A percentile compares a stretch with the other conserved stretches of the same genome.
Conservation (phyloP, 495 filamentous ascomycete genomes). For the Xylaria cubensis region DNA sequence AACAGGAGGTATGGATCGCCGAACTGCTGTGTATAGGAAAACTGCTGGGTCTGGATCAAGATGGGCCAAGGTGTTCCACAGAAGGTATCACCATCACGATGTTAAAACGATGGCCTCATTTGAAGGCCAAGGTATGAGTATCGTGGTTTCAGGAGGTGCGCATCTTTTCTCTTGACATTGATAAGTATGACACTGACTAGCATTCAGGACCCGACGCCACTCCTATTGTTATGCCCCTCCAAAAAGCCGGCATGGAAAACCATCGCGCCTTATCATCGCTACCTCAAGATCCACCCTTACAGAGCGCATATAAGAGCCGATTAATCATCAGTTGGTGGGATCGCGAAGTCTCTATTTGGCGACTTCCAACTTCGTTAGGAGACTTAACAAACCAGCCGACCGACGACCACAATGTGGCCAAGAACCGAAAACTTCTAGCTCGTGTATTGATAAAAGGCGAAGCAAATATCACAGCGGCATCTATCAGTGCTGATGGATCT, state of each 20-base stretch:
- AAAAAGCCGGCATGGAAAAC: constrained; percentile 79
- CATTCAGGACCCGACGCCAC: constrained; percentile 78
- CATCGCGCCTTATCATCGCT: constrained; percentile 79
- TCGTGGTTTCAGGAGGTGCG: constrained; percentile 91
- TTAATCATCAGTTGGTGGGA: constrained; percentile 94
- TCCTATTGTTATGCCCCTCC: constrained; percentile 80
- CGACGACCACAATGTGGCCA: constrained; percentile 42
- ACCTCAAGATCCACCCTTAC: constrained; percentile 75
- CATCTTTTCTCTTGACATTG: constrained; percentile 20
- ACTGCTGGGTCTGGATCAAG: constrained; percentile 63
- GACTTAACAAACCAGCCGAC: constrained; percentile 52
- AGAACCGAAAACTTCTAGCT: constrained; percentile 68
- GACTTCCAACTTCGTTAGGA: constrained; percentile 57
- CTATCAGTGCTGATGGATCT: constrained; percentile 74
- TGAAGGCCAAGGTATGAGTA: constrained; percentile 80
- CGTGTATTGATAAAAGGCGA: constrained; percentile 80
- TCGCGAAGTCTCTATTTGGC: constrained; percentile 85
- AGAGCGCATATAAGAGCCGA: constrained; percentile 71
- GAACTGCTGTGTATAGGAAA: constrained; percentile 79
- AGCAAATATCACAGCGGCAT: constrained; percentile 83
- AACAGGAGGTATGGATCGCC: constrained; percentile 88
- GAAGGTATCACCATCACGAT: constrained; percentile 87
- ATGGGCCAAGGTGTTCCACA: constrained; percentile 86
- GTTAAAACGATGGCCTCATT: constrained; percentile 94
- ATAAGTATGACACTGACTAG: constrained; percentile 42